Evolutionary conservation across 495 filamentous ascomycete genomes (phyloP).

Genomic region (Astrothelium macrocarpum): DNA sequence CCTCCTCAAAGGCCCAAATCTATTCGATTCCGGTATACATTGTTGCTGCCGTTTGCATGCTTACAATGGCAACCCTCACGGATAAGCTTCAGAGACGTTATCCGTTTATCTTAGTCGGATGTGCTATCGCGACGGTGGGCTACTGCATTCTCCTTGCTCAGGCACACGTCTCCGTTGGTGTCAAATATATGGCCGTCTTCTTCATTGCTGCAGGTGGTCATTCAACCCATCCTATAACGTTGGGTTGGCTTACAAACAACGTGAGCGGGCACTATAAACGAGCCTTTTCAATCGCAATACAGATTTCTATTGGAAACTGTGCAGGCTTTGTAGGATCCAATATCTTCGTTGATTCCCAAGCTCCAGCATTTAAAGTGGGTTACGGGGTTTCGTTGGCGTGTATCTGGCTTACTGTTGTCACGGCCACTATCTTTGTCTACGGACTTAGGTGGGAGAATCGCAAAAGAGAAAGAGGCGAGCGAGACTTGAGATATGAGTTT

Average conservation of each 20-base stretch:
- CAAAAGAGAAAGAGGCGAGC: conserved; percentile 37
- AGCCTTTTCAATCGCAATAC: conserved; percentile 11
- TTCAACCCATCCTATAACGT: conserved; percentile 5
- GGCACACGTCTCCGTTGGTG: conserved; percentile 6
- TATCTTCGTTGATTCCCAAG: conserved; percentile 24
- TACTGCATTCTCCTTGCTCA: conserved; percentile 28
- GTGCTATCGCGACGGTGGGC: conserved; percentile 24
- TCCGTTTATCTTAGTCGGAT: conserved; percentile 27
- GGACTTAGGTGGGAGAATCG: conserved; percentile 29
- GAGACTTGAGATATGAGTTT: conserved; percentile 36
- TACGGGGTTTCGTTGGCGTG: conserved; percentile 35
- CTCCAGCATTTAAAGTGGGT: conserved; percentile 30
- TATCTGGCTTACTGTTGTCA: conserved; percentile 39
- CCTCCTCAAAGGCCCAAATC: conserved; percentile 20
- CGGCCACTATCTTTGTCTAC: conserved; percentile 33
- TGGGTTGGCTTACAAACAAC: conserved; percentile 12
- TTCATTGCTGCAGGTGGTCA: conserved; percentile 12
- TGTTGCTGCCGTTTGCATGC: conserved; percentile 16
- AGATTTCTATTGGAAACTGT: conserved; percentile 10
- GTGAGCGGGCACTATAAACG: conserved; percentile 10
- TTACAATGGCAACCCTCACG: conserved; percentile 18
- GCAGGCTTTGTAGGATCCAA: conserved; percentile 10
- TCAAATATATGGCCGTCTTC: conserved; percentile 16
- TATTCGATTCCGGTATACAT: conserved; percentile 30
- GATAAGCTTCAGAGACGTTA: conserved; percentile 28